A percentile compares a stretch with the other conserved stretches of the same genome.
Evolutionary conservation across 2,329 filamentous ascomycete genomes (phyloP).

Genomic region (Microsporum canis): DNA sequence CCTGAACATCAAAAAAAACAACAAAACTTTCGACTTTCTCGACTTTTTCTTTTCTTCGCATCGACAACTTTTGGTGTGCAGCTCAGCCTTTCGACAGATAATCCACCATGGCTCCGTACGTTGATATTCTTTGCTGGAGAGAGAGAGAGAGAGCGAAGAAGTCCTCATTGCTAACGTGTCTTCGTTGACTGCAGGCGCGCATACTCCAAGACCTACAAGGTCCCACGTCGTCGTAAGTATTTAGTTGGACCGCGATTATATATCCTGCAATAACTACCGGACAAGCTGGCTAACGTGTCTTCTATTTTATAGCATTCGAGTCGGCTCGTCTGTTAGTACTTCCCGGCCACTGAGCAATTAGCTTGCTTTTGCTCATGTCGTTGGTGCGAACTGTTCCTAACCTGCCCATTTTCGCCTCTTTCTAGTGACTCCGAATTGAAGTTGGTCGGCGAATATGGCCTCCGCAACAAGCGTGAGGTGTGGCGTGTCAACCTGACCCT

Average conservation of each 20-base stretch:
- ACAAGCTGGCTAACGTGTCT: slow-evolving; percentile 28
- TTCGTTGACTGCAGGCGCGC: slow-evolving; percentile 41
- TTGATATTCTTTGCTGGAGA: slow-evolving; percentile 5
- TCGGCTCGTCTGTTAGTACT: slow-evolving; percentile 97
- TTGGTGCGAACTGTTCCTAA: slow-evolving; percentile 52
- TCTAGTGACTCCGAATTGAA: slow-evolving; percentile 97
- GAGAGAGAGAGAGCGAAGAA: background rate
- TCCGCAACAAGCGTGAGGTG: slow-evolving; percentile 99
- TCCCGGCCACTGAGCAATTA: slow-evolving; percentile 93
- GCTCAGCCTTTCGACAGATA: slow-evolving; percentile 21
- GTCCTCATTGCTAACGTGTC: slow-evolving; percentile 18
- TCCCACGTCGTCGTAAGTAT: slow-evolving; percentile 68
- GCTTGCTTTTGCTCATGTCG: slow-evolving; percentile 94
- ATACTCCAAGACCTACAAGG: slow-evolving; percentile 99
- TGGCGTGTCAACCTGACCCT: slow-evolving; percentile 99
- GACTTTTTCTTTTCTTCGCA: slow-evolving; percentile 20
- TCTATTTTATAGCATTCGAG: slow-evolving; percentile 62
- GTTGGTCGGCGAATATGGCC: slow-evolving; percentile 98
- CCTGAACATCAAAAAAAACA: slow-evolving; percentile 4
- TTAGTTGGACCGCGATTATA: background rate
- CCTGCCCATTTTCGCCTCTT: slow-evolving; percentile 44
- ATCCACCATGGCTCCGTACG: slow-evolving; percentile 36
- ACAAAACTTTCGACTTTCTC: slow-evolving; percentile 12
- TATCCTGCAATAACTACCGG: background rate
- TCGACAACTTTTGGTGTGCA: slow-evolving; percentile 8